Base-by-base conservation (phyloP, 1,284 basidiomycete species). In the Moniliella sp. region DNA sequence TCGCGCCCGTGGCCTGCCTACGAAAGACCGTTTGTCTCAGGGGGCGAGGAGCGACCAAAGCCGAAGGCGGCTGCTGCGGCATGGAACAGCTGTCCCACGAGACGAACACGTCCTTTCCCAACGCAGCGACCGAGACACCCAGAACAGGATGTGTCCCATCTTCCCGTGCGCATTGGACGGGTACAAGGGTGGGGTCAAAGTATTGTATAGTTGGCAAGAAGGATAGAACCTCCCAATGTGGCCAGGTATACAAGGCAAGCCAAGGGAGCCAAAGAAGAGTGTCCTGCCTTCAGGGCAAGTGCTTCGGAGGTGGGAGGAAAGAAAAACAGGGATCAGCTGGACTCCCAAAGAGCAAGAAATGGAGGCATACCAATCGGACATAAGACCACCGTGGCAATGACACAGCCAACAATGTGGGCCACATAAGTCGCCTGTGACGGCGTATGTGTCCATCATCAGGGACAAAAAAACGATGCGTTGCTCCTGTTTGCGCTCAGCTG, bases 131-230 rank as follows among this genome's bases (percentile, higher is more conserved):
- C 10, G 53, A 57, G 30, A 57, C 29, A 57, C 42, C 33, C 46
- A 41, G 5, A 46, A 32, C 13, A 53, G 36, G 14, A 40, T 35
- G 33, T 45, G 45, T 3, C 43, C 49, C 33, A 57, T 39, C 7
- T 36, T 38, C 4, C 43, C 45, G 33, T 53, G 43, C 12, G 42
- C 33, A 25, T 50, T 57, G 7, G 42, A 36, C 7, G 52, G 45
- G 32, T 56, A 57, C 13, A 57, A 43, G 11, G 35, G 30, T 4
- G 53, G 52, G 1, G 45, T 39, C 4, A 53, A 32, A 1, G 49
- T 45, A 37, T 51, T 52, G 46, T 57, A 57, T 15, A 53, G 31
- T 13, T 40, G 32, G n/a, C 46, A 4, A 53, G 16, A 17, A 55
- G 25, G 23, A 55, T 33, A 28, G 48, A 46, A 2, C 21, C 28